Conservation (phyloP, 495 filamentous ascomycete genomes). For the Penicillium parvum region DNA sequence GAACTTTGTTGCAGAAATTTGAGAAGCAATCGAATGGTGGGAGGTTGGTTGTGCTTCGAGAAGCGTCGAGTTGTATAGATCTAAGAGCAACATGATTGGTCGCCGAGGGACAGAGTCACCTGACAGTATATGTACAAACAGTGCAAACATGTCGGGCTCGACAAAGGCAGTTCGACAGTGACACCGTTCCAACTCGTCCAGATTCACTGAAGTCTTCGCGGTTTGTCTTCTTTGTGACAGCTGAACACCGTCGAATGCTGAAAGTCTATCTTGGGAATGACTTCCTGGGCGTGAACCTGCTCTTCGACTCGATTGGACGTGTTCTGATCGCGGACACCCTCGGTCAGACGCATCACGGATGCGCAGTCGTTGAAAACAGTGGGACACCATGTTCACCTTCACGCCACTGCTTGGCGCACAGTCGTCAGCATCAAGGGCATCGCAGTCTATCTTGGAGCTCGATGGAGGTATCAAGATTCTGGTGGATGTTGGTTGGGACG, state of each 20-base stretch:
- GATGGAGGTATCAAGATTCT: conserved; percentile 95
- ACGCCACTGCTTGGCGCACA: conserved; percentile 88
- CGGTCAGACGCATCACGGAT: conserved; percentile 3
- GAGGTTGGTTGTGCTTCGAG: too few species aligned
- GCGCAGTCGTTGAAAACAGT: conserved; percentile 7
- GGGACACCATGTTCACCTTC: conserved; percentile 81
- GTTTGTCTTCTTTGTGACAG: too few species aligned
- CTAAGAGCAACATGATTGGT: neutral
- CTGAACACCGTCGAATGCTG: too few species aligned
- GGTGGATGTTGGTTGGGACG: conserved; percentile 94
- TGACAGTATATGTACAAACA: neutral
- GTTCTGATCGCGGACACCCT: conserved; percentile 9
- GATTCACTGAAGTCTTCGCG: too few species aligned
- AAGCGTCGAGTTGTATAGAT: too few species aligned
- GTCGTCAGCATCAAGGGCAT: conserved; percentile 71
- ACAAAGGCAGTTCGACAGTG: neutral
- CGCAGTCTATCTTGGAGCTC: conserved; percentile 91
- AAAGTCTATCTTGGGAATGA: neutral
- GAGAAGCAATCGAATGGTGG: neutral
- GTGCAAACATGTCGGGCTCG: neutral
- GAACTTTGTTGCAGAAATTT: neutral
- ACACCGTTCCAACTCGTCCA: neutral
- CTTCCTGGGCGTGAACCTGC: neutral
- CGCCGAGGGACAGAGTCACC: neutral
- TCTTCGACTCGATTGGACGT: conserved; percentile 7